phyloP scores from a whole-genome alignment of 1,284 basidiomycete species.

The Chalciporus sp. region DNA sequence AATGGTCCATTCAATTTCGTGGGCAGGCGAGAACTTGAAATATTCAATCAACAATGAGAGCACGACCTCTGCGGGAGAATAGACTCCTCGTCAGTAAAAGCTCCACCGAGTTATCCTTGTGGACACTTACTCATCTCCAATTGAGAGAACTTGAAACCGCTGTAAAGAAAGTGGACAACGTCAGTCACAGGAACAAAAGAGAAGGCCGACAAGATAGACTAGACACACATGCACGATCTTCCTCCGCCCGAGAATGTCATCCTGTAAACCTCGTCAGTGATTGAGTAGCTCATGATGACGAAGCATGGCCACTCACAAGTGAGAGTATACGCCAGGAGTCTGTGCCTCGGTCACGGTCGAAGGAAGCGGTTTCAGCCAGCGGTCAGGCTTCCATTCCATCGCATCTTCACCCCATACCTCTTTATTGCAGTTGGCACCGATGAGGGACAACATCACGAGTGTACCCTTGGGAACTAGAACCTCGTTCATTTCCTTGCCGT shows the following conservation, averaged over 20 bases:
- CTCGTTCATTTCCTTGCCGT: conserved; percentile 22
- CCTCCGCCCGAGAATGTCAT: conserved; percentile 39
- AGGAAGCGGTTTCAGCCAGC: conserved; percentile 7
- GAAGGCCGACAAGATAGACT: background rate
- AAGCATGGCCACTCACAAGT: conserved; percentile 16
- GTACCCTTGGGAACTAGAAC: conserved; percentile 30
- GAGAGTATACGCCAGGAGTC: conserved; percentile 27
- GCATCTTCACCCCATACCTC: conserved; percentile 21
- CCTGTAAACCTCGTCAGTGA: conserved; percentile 15
- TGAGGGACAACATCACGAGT: conserved; percentile 30
- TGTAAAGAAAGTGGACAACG: background rate
- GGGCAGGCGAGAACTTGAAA: conserved; percentile 19
- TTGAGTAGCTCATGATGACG: background rate
- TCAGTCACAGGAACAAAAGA: background rate
- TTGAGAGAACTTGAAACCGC: conserved; percentile 31
- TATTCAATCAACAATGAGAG: conserved; percentile 14
- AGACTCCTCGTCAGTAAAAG: background rate
- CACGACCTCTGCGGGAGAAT: conserved; percentile 11
- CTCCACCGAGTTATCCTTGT: too few species aligned
- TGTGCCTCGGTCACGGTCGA: conserved; percentile 21
- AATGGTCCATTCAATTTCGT: conserved; percentile 19
- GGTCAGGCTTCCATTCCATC: too few species aligned
- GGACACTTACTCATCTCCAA: conserved; percentile 37
- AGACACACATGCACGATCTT: conserved; percentile 36
- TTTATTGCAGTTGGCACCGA: conserved; percentile 33